Evolutionary conservation across 768 basidiomycete species (phyloP).

Genomic region (Rubroboletus pulcherrimus): DNA sequence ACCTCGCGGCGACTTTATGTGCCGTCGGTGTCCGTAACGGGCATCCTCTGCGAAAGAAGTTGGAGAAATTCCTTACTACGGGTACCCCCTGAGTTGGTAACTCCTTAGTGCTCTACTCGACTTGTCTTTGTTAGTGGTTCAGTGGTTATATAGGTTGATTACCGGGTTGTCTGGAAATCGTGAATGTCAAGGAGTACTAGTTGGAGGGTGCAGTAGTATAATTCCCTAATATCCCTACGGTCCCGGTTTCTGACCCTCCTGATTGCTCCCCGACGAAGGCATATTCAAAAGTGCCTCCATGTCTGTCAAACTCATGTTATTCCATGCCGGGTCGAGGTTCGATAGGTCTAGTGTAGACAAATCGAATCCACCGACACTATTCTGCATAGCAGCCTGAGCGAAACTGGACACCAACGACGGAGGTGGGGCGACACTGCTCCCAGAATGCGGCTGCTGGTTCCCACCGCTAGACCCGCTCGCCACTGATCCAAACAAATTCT

Average conservation of each 20-base stretch:
- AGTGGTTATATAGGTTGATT: slow-evolving; percentile 1
- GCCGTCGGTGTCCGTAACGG: slow-evolving; percentile 55
- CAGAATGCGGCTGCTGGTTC: slow-evolving; percentile 11
- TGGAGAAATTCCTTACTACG: slow-evolving; percentile 51
- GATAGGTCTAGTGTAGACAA: slow-evolving; percentile 46
- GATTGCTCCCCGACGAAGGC: slow-evolving; percentile 25
- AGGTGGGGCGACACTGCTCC: slow-evolving; percentile 33
- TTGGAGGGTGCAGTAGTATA: neutral
- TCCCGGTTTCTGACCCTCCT: slow-evolving; percentile 24
- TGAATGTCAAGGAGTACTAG: neutral
- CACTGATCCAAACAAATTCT: slow-evolving; percentile 24
- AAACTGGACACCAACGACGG: slow-evolving; percentile 45
- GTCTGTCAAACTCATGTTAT: slow-evolving; percentile 46
- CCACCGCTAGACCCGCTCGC: slow-evolving; percentile 24
- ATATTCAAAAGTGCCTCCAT: slow-evolving; percentile 55
- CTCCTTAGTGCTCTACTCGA: neutral
- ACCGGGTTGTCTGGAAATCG: neutral
- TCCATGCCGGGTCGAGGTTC: slow-evolving; percentile 38
- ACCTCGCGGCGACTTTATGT: slow-evolving; percentile 49
- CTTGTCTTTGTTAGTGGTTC: neutral
- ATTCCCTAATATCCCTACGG: slow-evolving; percentile 8
- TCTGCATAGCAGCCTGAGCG: slow-evolving; percentile 16
- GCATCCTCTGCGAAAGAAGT: slow-evolving; percentile 64
- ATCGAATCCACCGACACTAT: slow-evolving; percentile 41
- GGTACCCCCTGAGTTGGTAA: slow-evolving; percentile 5